Base-by-base conservation (phyloP, 805 yeast genomes). In the Tetrapisispora arboricola region DNA sequence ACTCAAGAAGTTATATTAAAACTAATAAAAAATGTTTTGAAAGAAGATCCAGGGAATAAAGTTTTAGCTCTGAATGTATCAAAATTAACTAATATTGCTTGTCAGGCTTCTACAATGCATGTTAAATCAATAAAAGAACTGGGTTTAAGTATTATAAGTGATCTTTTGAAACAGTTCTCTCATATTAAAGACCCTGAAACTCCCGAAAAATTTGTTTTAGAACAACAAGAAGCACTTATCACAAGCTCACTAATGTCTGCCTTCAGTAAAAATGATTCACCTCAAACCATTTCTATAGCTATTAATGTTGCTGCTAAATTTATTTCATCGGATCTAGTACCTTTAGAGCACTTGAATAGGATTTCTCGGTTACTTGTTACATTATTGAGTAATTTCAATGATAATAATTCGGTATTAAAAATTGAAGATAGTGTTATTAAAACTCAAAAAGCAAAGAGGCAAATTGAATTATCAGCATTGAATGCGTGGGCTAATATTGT, bases 221-320 rank as follows among this genome's bases (percentile, higher is more conserved):
- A 84, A 49, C 96, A 88, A 60, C 95, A 84, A 53, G 96, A 92
- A 53, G 97, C 97, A 0, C 96, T 86, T 51, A 84, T 92, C 9
- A 80, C 84, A 9, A 80, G 95, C 43, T 94, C 97, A 0, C 68
- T 90, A 42, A 73, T 86, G 37, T 95, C 96, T 0, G 85, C 94
- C 10, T 90, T 92, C 62, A 72, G 72, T 26, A 66, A 72, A 3
- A 88, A 79, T 16, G 79, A 87, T 42, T 78, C 81, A 11, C 76
- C 94, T 1, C 72, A 73, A 28, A 71, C 86, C 1, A 87, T 90
- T 1, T 74, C 84, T 18, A 74, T 73, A 40, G 95, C 96, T 0
- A 73, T 90, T 27, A 74, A 75, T 31, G 82, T 87, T 2, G 76
- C 84, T 28, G 87, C 95, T 0, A 78, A 78, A 41, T 78, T 90